These are phyloP conservation scores for Plasmodium vinckei DNA, from an alignment of 169 alveolate genomes.

Conservation along the genomic window DNA sequence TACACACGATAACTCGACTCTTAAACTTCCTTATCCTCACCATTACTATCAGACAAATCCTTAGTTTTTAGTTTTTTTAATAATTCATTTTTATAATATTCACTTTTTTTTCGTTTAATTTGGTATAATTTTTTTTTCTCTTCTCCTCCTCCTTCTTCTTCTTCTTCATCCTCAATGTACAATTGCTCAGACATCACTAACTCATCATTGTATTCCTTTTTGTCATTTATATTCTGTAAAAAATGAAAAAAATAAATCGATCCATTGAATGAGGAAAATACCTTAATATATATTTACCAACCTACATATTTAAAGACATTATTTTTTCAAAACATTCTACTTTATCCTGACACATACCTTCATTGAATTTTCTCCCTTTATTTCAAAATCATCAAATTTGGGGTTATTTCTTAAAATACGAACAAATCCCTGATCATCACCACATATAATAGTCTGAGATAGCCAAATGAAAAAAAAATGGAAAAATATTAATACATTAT, in stretches of 20 bases:
- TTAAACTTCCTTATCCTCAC: neutral
- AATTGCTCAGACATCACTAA: neutral
- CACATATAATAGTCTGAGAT: slow-evolving; percentile 62
- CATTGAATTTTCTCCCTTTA: slow-evolving; percentile 8
- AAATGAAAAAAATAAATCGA: neutral
- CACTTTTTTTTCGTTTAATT: slow-evolving; percentile 39
- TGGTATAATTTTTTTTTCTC: slow-evolving; percentile 5
- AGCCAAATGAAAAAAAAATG: neutral
- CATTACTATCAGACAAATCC: neutral
- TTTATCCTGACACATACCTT: neutral
- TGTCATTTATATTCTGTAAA: slow-evolving; percentile 3
- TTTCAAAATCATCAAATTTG: slow-evolving; percentile 49
- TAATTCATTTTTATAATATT: neutral
- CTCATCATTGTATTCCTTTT: neutral
- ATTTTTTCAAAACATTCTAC: neutral
- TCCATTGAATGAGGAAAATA: too few relatives aligned
- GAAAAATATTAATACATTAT: neutral
- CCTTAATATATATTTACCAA: too few relatives aligned
- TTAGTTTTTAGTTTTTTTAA: neutral
- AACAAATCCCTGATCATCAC: slow-evolving; percentile 60
- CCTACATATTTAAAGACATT: too few relatives aligned
- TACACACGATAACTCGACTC: neutral
- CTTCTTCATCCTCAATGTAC: slow-evolving; percentile 7
- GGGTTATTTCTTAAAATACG: slow-evolving; percentile 73
- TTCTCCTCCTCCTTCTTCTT: too few relatives aligned